These are phyloP conservation scores for Colletotrichum magnum DNA, from an alignment of 2,329 filamentous ascomycete species.

Conservation along the genomic window DNA sequence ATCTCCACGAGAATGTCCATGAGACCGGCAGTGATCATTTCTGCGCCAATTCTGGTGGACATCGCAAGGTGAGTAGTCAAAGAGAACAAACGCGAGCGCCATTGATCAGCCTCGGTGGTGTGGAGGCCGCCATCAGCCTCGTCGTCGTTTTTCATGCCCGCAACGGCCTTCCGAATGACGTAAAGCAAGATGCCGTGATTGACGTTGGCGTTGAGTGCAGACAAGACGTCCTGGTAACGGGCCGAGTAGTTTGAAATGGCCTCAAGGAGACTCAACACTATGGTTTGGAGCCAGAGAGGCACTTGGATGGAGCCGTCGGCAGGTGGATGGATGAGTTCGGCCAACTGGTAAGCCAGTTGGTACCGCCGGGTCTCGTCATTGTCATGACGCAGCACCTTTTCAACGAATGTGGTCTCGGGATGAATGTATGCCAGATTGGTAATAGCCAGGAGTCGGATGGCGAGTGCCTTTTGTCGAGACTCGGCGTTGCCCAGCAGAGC, in stretches of 20 bases:
- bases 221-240: slow-evolving; percentile 85
- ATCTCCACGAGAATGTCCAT: slow-evolving; percentile 93
- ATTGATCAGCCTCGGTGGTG: slow-evolving; percentile 82
- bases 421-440: slow-evolving; percentile 94
- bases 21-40: slow-evolving; percentile 89
- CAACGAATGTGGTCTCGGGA: slow-evolving; percentile 84
- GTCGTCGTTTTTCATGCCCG: slow-evolving; percentile 77
- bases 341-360: slow-evolving; percentile 92
- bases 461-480: slow-evolving; percentile 81
- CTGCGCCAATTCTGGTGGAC: slow-evolving; percentile 80
- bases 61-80: slow-evolving; percentile 86
- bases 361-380: slow-evolving; percentile 89
- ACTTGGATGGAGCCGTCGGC: slow-evolving; percentile 77
- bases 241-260: slow-evolving; percentile 85
- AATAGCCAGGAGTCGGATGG: slow-evolving; percentile 86
- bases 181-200: slow-evolving; percentile 97
- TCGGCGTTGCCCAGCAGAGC: slow-evolving; percentile 77
- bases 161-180: slow-evolving; percentile 89
- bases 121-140: slow-evolving; percentile 69
- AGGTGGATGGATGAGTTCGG: slow-evolving; percentile 90
- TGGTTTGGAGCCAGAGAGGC: slow-evolving; percentile 83
- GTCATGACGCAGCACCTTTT: slow-evolving; percentile 89
- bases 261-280: slow-evolving; percentile 85
- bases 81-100: slow-evolving; percentile 92
- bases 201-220: slow-evolving; percentile 94